Conservation (phyloP, 345 rosid genomes). For the Geranium rotundifolium region DNA sequence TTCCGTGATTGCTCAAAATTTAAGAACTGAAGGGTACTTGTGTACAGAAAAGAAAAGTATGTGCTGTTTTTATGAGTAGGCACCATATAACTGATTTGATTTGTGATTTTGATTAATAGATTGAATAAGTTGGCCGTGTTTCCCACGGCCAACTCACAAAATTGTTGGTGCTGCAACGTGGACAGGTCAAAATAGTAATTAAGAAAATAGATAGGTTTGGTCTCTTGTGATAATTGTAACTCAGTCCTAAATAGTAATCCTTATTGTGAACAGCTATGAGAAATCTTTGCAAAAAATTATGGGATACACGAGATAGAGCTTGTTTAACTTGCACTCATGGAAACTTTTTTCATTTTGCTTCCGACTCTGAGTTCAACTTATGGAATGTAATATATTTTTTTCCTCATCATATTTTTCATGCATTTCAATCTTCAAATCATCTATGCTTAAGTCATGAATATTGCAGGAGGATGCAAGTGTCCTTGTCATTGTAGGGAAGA, state of each 20-base stretch:
- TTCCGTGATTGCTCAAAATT: not conserved
- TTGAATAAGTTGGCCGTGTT: no score
- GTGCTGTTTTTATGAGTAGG: not conserved
- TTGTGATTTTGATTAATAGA: not conserved
- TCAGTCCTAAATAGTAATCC: not conserved
- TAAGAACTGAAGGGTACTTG: no score
- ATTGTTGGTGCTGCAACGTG: no score
- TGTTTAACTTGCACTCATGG: not conserved
- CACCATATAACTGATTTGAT: not conserved
- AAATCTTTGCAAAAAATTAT: not conserved
- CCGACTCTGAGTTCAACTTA: not conserved
- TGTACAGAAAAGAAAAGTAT: no score
- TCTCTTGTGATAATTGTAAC: not conserved
- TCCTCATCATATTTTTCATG: not conserved
- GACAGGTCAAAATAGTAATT: not conserved
- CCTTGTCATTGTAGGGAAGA: slow-evolving; percentile 63
- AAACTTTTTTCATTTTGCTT: no score
- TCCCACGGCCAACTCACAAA: no score
- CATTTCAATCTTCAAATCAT: not conserved
- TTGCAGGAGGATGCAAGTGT: slow-evolving; percentile 47
- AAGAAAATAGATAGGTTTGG: not conserved
- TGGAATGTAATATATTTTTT: not conserved
- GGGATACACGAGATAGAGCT: not conserved
- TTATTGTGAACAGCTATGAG: not conserved
- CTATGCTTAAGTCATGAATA: slow-evolving; percentile 8